phyloP scores from a whole-genome alignment of 441 rosid genomes.

The Erodium chrysanthum region DNA sequence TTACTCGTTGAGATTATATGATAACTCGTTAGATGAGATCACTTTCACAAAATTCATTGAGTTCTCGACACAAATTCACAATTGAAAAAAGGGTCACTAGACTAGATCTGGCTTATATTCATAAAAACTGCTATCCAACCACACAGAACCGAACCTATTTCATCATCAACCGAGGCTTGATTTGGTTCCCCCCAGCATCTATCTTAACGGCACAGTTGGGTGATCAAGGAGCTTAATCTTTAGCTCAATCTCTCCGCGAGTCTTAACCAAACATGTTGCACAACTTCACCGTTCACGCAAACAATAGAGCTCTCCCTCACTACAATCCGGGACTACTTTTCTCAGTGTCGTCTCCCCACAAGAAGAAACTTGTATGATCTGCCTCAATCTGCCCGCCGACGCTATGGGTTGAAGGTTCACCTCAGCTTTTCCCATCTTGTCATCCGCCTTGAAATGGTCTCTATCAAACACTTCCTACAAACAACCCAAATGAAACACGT shows the following conservation, averaged over 20 bases:
- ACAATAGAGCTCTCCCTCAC: slow-evolving; percentile 71
- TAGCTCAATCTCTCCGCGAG: slow-evolving; percentile 77
- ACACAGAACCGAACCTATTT: no score
- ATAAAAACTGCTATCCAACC: no score
- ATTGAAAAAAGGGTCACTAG: no score
- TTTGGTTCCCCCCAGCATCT: neutral
- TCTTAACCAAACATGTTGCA: slow-evolving; percentile 82
- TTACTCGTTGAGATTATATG: no score
- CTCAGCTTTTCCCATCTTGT: slow-evolving; percentile 88
- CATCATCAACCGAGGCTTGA: neutral
- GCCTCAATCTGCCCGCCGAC: slow-evolving; percentile 74
- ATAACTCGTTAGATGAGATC: no score
- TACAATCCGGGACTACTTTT: slow-evolving; percentile 64
- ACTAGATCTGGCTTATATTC: no score
- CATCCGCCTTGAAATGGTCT: slow-evolving; percentile 90
- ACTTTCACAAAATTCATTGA: no score
- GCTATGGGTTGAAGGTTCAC: slow-evolving; percentile 76
- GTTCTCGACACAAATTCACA: no score
- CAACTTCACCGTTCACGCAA: slow-evolving; percentile 64
- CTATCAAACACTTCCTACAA: slow-evolving; percentile 95
- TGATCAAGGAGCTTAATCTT: slow-evolving; percentile 53
- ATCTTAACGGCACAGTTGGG: slow-evolving; percentile 21
- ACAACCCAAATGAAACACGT: neutral
- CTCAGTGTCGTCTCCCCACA: slow-evolving; percentile 65
- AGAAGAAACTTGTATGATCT: slow-evolving; percentile 45